Evolutionary conservation across 1,284 basidiomycete species (phyloP), one percentile per base, ranked within the genome.

Genomic region (Cutaneotrichosporon spelunceum): DNA sequence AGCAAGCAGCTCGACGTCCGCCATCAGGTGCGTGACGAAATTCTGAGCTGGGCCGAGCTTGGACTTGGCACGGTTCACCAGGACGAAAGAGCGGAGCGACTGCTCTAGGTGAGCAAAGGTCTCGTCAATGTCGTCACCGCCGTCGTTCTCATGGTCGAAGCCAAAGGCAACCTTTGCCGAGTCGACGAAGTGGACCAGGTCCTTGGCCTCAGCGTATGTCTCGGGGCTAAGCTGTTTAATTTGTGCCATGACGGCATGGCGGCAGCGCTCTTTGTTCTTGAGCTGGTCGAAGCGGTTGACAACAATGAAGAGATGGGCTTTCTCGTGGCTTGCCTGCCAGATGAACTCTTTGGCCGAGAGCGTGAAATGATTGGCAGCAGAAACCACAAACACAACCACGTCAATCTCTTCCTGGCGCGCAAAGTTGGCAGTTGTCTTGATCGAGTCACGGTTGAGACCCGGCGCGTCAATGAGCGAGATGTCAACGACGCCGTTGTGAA

Each of bases 391-490:
- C 59, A 99, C 94, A 60, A 99, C 87, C 29, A 99, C 95, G 74
- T 99, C 96, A 59, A 99, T 99, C 80, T 98, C 93, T 77, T 96
- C 91, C 78, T 99, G 95, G 34, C 93, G 90, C 21, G 94, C 87
- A 73, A 99, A 99, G 53, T 98, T 83, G 9, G 93, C 91, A 2
- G 95, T 99, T 0, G 96, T 99, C 82, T 96, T 92, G 73, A 95
- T 80, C 61, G 88, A 93, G 78, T 99, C 96, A 61, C 93, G 87
- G 80, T 99, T 99, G 56, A 99, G 86, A 64, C 96, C 96, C 1
- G 96, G 96, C 0, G 94, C 95, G 71, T 99, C 96, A 76, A 99
- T 98, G 71, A 99, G 90, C 11, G 95, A 94, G 73, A 99, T 98
- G 76, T 97, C 92, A 71, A 97, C 92, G 60, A 95, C 88, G 63